Base-by-base conservation (phyloP, 768 basidiomycete genomes). In the Chalciporus sphaerocephalus region DNA sequence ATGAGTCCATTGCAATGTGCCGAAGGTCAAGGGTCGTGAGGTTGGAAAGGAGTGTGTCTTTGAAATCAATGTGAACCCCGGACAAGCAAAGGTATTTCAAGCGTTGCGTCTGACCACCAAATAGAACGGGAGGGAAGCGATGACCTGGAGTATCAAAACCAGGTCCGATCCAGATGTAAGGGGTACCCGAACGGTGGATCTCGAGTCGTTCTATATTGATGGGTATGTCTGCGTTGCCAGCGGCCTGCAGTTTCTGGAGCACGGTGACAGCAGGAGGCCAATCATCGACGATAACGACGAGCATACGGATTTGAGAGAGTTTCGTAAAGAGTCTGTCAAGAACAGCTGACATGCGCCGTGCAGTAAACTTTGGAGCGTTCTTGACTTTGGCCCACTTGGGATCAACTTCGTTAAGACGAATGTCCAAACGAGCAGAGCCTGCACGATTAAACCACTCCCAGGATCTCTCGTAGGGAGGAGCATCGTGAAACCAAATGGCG, bases 1-100 rank as follows among this genome's bases (percentile, higher is more conserved):
- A 73, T 13, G 73, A 64, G 5, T 78, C 65, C 16, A 79, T 62
- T 15, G 81, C 71, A 44, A 87, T 71, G 21, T 79, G 75, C 30
- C 85, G 76, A 42, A 89, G 65, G 52, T 87, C 85, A 44, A 89
- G 69, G 9, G 74, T 75, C 18, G 73, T 73, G n/a, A 89, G 75
- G 52, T 84, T 78, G 24, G 60, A 54, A 8, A 83, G 22, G 41
- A 61, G 43, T 7, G 80, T 71, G 15, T 60, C 61, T 12, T 65
- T 53, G 79, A 85, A 87, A 60, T 86, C 73, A 48, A 86, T 65
- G 49, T 80, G 71, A 22, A 87, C 64, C 3, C 82, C 83, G 44
- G 79, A 76, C 23, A 85, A 57, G 28, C 75, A 70, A 33, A 87
- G 54, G 53, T 77, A 72, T 22, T 65, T 63, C 9, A 88, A 65